Evolutionary conservation across 2,329 filamentous ascomycete genomes (phyloP).

Genomic region (Colletotrichum musicola): DNA sequence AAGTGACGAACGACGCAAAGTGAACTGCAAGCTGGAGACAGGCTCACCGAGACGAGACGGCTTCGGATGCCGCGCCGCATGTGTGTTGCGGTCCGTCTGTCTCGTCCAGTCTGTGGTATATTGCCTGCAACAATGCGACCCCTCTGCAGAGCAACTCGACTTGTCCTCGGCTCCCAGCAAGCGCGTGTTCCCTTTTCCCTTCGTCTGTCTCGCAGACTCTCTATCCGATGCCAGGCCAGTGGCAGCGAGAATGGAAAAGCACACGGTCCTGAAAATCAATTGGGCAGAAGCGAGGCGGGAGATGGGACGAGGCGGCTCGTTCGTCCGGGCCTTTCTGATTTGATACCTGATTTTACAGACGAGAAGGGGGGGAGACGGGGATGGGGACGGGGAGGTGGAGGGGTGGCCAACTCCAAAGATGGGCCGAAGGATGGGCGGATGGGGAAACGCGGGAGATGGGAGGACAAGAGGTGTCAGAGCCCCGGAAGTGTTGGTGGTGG

Average conservation of each 20-base stretch:
- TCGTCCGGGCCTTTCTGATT: slow-evolving; percentile 33
- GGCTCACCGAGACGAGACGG: slow-evolving; percentile 16
- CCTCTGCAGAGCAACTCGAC: neutral
- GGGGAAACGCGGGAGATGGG: slow-evolving; percentile 33
- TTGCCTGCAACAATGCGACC: slow-evolving; percentile 25
- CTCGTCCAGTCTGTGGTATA: slow-evolving; percentile 29
- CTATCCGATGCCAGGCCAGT: slow-evolving; percentile 31
- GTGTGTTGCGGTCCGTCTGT: slow-evolving; percentile 25
- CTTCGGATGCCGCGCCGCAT: slow-evolving; percentile 15
- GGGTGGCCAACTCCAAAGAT: slow-evolving; percentile 23
- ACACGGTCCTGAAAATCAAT: slow-evolving; percentile 1
- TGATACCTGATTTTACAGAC: slow-evolving; percentile 25
- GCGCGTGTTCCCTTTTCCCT: slow-evolving; percentile 6
- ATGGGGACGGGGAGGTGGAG: neutral
- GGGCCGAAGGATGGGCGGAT: slow-evolving; percentile 25
- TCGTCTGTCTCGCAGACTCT: slow-evolving; percentile 14
- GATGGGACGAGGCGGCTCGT: slow-evolving; percentile 34
- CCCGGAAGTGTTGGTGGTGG: slow-evolving; percentile 4
- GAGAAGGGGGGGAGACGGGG: slow-evolving; percentile 2
- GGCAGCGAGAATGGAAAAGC: slow-evolving; percentile 19
- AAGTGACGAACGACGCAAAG: too few relatives aligned
- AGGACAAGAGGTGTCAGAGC: slow-evolving; percentile 35
- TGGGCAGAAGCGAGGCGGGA: slow-evolving; percentile 23
- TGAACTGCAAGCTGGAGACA: neutral
- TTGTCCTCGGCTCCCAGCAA: neutral